Conservation (phyloP, 2,329 filamentous ascomycete genomes). For the Trichoderma cornu-damae region DNA sequence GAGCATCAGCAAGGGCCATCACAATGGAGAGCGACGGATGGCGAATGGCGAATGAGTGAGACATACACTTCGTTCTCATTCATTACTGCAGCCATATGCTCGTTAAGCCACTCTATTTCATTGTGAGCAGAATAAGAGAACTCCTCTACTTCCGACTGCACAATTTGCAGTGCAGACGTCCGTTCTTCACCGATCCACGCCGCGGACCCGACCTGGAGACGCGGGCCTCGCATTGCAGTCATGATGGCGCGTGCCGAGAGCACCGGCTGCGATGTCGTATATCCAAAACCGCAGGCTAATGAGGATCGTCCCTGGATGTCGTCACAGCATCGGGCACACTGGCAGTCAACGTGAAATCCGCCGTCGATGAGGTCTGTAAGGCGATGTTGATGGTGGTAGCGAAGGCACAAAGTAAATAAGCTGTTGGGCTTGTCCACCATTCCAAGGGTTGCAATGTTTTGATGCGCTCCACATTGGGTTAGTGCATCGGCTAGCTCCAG, state of each 20-base stretch:
- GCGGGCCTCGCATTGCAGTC: conserved; percentile 50
- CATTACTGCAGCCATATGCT: conserved; percentile 96
- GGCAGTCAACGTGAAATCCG: not conserved
- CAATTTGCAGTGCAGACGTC: conserved; percentile 68
- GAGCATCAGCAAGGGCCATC: conserved; percentile 19
- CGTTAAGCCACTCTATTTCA: conserved; percentile 96
- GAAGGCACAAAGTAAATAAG: conserved; percentile 20
- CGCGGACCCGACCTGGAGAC: conserved; percentile 69
- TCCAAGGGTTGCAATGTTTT: conserved; percentile 36
- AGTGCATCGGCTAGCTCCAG: conserved; percentile 24
- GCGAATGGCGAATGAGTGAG: not conserved
- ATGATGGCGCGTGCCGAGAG: conserved; percentile 25
- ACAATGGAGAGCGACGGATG: not conserved
- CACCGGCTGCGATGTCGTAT: not conserved
- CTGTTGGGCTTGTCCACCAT: conserved; percentile 18
- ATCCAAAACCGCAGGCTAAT: not conserved
- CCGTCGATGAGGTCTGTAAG: not conserved
- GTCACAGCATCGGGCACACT: conserved; percentile 13
- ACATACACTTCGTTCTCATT: conserved; percentile 75
- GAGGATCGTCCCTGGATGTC: not conserved
- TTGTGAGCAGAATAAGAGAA: conserved; percentile 88
- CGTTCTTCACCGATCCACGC: conserved; percentile 85
- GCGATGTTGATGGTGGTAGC: conserved; percentile 18
- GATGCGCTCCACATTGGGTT: conserved; percentile 34
- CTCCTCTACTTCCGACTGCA: conserved; percentile 81